Percentiles rank a stretch among this genome's conserved stretches.
Conservation (phyloP, 768 basidiomycete species). For the Dioszegia crocea region DNA sequence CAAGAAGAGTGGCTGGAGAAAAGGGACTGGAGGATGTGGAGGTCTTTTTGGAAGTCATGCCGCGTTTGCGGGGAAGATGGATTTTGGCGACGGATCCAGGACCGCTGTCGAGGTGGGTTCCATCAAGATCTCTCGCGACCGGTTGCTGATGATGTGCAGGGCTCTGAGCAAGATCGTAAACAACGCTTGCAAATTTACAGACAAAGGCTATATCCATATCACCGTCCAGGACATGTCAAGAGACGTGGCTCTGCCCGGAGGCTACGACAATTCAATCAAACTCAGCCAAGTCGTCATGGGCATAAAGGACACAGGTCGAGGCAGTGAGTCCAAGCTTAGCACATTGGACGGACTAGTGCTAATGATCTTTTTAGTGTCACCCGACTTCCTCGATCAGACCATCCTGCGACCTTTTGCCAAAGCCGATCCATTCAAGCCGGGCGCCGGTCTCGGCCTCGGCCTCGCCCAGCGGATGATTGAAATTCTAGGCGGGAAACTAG, state of each 20-base stretch:
- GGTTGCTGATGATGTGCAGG: conserved; percentile 10
- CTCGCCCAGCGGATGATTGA: conserved; percentile 46
- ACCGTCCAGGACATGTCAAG: conserved; percentile 43
- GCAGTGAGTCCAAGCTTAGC: conserved; percentile 44
- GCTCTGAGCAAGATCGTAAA: conserved; percentile 40
- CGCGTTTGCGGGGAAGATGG: conserved; percentile 40
- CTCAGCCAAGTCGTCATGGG: conserved; percentile 38
- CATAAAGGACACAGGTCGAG: conserved; percentile 43
- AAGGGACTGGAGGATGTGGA: conserved; percentile 38
- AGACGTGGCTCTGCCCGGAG: conserved; percentile 32
- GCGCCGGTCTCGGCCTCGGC: conserved; percentile 41
- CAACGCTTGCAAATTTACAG: conserved; percentile 44
- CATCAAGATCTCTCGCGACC: neutral
- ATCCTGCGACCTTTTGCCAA: conserved; percentile 38
- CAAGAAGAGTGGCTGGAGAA: conserved; percentile 24
- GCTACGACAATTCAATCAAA: conserved; percentile 38
- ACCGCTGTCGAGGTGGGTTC: conserved; percentile 28
- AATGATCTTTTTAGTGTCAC: conserved; percentile 22
- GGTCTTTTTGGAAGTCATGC: conserved; percentile 42
- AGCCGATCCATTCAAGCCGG: conserved; percentile 39
- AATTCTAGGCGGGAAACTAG: conserved; percentile 44
- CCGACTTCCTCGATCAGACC: conserved; percentile 36
- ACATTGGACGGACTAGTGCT: too few species aligned
- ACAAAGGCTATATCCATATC: conserved; percentile 40
- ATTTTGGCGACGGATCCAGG: conserved; percentile 31